These are phyloP conservation scores for Spirogloea muscicola DNA, from an alignment of 139 green algal species.

Conservation along the genomic window DNA sequence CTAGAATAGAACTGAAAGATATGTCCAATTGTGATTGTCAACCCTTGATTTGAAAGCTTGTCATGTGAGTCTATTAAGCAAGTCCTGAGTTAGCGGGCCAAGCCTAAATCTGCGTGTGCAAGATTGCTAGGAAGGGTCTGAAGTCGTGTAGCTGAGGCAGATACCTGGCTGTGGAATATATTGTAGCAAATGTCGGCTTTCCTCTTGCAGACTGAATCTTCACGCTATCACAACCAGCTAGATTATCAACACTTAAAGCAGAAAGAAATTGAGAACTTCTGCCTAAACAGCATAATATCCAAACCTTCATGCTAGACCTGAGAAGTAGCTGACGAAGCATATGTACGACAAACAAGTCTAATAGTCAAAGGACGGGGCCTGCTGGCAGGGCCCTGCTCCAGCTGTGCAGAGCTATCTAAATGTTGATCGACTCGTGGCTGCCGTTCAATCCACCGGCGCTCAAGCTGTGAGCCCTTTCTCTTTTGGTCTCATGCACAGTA, in stretches of 20 bases:
- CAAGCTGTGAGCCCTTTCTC: constrained; percentile 54
- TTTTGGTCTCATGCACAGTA: no score
- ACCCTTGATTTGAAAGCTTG: no score
- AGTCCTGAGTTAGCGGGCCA: no score
- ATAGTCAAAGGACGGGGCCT: not conserved
- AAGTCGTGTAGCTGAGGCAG: no score
- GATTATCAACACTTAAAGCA: not conserved
- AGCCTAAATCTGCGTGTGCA: no score
- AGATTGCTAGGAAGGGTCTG: no score
- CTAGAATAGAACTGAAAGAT: not conserved
- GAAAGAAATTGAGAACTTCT: not conserved
- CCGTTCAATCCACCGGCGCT: constrained; percentile 56
- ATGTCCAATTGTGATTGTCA: not conserved
- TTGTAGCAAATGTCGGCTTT: no score
- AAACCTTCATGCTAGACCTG: not conserved
- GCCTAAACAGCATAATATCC: no score
- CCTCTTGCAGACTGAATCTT: not conserved
- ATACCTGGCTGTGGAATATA: no score
- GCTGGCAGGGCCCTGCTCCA: constrained; percentile 56
- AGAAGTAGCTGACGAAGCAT: not conserved
- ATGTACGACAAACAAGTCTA: not conserved
- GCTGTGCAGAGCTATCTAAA: constrained; percentile 73
- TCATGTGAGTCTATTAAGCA: no score
- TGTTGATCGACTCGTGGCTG: constrained; percentile 62
- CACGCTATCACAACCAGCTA: not conserved